phyloP scores from a whole-genome alignment of 192 early-diverging fungal genomes.

The Gigaspora rosea region DNA sequence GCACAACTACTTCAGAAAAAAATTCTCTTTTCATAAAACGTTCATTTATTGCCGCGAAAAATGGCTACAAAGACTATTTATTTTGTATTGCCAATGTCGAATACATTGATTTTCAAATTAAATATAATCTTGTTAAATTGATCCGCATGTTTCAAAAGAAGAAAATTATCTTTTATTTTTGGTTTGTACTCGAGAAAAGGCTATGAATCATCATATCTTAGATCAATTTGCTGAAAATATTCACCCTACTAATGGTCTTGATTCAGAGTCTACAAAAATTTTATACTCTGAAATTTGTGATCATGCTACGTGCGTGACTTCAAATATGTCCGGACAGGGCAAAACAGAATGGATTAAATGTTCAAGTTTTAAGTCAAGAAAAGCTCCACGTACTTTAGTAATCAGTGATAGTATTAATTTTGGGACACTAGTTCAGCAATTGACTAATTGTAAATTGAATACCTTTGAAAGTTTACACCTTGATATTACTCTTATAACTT shows the following conservation, averaged over 20 bases:
- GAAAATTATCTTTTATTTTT: conserved; percentile 18
- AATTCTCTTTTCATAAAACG: conserved; percentile 16
- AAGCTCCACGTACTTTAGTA: not conserved
- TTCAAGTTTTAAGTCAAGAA: not conserved
- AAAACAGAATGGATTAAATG: conserved; percentile 27
- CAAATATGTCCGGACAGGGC: conserved; percentile 8
- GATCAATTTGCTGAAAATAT: conserved; percentile 27
- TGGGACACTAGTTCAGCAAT: not conserved
- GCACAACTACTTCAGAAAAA: conserved; percentile 14
- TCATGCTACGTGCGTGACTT: not conserved
- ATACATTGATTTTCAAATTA: conserved; percentile 15
- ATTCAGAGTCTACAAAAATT: not conserved
- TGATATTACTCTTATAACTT: not conserved
- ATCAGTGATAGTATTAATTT: conserved; percentile 14
- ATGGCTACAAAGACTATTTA: conserved; percentile 9
- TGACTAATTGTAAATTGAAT: not conserved
- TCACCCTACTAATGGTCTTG: conserved; percentile 2
- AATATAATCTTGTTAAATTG: conserved; percentile 14
- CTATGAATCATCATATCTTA: conserved; percentile 14
- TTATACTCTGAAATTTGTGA: conserved; percentile 14
- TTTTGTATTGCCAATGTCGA: conserved; percentile 31
- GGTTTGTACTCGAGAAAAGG: conserved; percentile 23
- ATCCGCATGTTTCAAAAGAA: not conserved
- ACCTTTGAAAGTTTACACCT: conserved; percentile 15
- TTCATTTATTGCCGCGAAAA: conserved; percentile 18